These are phyloP conservation scores for Mycena crocata DNA, from an alignment of 768 basidiomycete species.

Conservation along the genomic window DNA sequence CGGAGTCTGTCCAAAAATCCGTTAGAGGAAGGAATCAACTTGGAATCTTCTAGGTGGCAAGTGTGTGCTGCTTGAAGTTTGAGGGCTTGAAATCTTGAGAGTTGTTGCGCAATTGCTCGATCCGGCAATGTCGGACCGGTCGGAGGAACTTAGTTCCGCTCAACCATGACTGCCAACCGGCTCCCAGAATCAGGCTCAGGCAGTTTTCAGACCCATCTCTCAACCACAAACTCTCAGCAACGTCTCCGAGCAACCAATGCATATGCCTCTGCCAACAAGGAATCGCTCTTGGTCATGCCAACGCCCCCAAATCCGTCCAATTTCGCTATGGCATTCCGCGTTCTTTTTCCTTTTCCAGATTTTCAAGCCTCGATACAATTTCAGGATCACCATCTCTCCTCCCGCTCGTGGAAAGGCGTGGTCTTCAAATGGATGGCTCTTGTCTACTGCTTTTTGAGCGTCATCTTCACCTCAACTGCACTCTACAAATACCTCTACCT, in stretches of 20 bases:
- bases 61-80: no score
- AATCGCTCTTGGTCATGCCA: constrained; percentile 9
- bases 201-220: constrained; percentile 54
- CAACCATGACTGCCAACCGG: no score
- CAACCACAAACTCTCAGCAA: constrained; percentile 54
- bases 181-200: constrained; percentile 19
- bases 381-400: constrained; percentile 33
- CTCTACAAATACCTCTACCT: constrained; percentile 38
- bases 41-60: no score
- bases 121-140: no score
- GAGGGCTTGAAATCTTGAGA: no score
- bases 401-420: constrained; percentile 43
- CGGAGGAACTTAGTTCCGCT: no score
- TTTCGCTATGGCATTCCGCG: constrained; percentile 22
- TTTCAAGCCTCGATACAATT: constrained; percentile 16
- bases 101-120: no score
- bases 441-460: constrained; percentile 56
- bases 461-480: constrained; percentile 50
- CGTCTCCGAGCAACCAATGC: constrained; percentile 47
- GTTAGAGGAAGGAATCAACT: no score
- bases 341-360: constrained; percentile 29
- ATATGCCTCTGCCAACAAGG: constrained; percentile 14
- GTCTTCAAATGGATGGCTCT: constrained; percentile 47
- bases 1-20: no score
- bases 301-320: constrained; percentile 24